Base-by-base conservation (phyloP, 1,284 basidiomycete genomes). In the Ceratobasidium sp. region DNA sequence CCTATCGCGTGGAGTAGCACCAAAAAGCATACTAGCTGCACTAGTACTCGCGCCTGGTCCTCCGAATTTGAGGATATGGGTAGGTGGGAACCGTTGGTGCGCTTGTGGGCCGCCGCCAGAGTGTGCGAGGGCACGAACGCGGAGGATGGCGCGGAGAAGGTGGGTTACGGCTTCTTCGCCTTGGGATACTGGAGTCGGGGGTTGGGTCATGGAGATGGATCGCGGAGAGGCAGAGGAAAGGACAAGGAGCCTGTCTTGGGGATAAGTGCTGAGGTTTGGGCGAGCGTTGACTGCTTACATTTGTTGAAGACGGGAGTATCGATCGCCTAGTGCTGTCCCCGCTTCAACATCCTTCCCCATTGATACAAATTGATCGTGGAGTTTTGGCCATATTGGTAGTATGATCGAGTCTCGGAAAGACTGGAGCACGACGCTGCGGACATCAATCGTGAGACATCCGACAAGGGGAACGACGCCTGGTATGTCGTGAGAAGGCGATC, bases 331-430 rank as follows among this genome's bases (percentile, higher is more conserved):
- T 22, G 75, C 75, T 11, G 34, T 66, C 13, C 72, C 75, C n/a
- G 72, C 53, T 16, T 53, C 74, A 29, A 59, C 72, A 19, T 74
- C 76, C 41, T 76, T 75, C 7, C 74, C 74, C 54, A 84, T 81
- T 69, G 84, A 80, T 27, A 85, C 84, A 37, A 93, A 83, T 13
- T 88, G 85, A 1, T 84, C 80, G 68, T 88, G 85, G 11, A 94
- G 82, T 2, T 86, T 84, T 61, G 85, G 79, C 71, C 84, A 87
- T n/a, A 90, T 82, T 0, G 91, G 90, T 14, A 91, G 83, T 51
- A 94, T 87, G 73, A 93, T 88, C 73, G 86, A 87, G 82, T 96
- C 94, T 13, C 95, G 88, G 81, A 96, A 96, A 3, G 90, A 88
- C 48, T 89, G 87, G 13, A 96, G 85, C 0, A 93, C 90, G 29